Base-by-base conservation (phyloP, 2,329 filamentous ascomycete genomes). In the Periglandula ipomoeae region DNA sequence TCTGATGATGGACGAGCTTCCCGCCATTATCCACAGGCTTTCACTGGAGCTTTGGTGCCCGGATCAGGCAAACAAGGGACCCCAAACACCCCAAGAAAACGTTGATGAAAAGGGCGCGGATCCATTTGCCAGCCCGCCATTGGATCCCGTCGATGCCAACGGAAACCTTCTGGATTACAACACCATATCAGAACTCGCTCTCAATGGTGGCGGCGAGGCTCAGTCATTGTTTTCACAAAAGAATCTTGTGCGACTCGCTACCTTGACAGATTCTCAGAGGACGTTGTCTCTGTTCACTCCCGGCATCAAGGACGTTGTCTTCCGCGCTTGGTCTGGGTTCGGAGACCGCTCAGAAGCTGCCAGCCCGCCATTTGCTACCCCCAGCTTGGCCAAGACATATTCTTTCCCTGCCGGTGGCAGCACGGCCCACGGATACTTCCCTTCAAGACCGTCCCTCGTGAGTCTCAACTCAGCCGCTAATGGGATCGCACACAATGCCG, bases 1-100 rank as follows among this genome's bases (percentile, higher is more conserved):
- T 48, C 65, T 98, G 55, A 95, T 98, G 75, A 97, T 97, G 89
- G 91, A 98, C 55, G 93, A 98, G 65, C 70, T 98, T 22, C 93
- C 93, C 1, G 90, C 91, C 44, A 97, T 97, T 51, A 95, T 98
- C 53, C 93, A 98, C 67, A 81, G 89, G 46, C 71, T 98, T 19
- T 97, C 91, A 0, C 72, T 97, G 50, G 82, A 87, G 55, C 69
- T 96, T 44, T 95, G 89, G 84, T 93, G 89, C 47, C 88, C 90
- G 0, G 91, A 97, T 57, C 88, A 93, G 63, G 64, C 59, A 30
- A 66, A 64, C 47, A 67, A 68, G 56, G 78, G 76, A 50, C 71
- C 57, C 1, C 62, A 80, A 34, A 63, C 70, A 17, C 68, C 74
- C 19, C 72, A 70, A 49, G 74, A 75, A 50, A 67, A 71, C 23